Base-by-base conservation (phyloP, 2,329 filamentous ascomycete species). In the Talaromyces pinophilus region DNA sequence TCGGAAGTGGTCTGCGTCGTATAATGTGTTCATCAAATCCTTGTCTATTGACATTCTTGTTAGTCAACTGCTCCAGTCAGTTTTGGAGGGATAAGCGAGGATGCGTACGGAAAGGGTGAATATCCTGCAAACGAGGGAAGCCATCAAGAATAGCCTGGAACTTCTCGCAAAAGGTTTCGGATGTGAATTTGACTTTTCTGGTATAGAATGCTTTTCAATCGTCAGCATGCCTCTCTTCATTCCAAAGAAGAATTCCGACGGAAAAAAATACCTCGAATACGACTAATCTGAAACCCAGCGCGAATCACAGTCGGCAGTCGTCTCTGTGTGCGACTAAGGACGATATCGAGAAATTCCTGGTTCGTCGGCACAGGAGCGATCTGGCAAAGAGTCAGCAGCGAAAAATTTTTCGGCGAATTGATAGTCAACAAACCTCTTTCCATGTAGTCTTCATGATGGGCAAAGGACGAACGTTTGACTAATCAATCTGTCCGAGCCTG, bases 271-370 rank as follows among this genome's bases (percentile, higher is more conserved):
- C 82, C 80, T 81, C 94, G 86, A 75, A 98, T 97, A 86, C 94
- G 89, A 78, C 88, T 92, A 78, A 98, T 97, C 81, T 97, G 91
- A 85, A 99, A 99, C 67, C 95, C 95, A 48, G 93, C 88, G 74
- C 95, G 88, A 77, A 99, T 98, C 84, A 97, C 93, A 59, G 93
- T 99, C 15, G 95, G 95, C 70, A 99, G 85, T 69, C 94, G 90
- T 76, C 94, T 87, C 85, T 98, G 94, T 4, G 93, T 97, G 72
- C 95, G 86, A 76, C 92, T 96, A 74, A 99, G 87, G 71, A 98
- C 93, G 78, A 99, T 97, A 81, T 99, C 95, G 74, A 99, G 86
- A 77, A 99, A 98, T 82, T 99, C 95, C 84, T 96, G 90, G 79
- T 90, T 90, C 75, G 92, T 96, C 67, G 94, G 94, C 71, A 96